Conservation (phyloP, 1,284 basidiomycete species). For the Apiotrichum akiyoshidainum region DNA sequence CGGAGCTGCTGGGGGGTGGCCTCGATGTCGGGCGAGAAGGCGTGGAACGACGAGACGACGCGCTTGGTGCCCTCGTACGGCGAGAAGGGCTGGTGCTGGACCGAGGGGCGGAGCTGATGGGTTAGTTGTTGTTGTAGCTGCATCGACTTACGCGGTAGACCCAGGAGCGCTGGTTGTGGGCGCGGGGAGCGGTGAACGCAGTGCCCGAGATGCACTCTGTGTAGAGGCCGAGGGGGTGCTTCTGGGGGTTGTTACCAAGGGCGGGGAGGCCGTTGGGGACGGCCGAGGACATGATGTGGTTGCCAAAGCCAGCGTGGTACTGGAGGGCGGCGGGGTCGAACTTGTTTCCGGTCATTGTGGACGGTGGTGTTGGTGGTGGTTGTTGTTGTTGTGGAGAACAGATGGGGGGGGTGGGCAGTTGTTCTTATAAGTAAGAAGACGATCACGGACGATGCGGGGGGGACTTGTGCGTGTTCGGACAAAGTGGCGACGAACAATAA, state of each 20-base stretch:
- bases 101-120: slow-evolving; percentile 57
- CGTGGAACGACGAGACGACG: slow-evolving; percentile 11
- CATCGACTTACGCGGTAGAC: slow-evolving; percentile 25
- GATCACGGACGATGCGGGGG: too few species aligned
- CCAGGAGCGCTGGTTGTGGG: slow-evolving; percentile 55
- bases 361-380: not conserved
- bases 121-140: not conserved
- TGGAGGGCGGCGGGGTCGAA: slow-evolving; percentile 8
- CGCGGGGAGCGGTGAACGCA: slow-evolving; percentile 60
- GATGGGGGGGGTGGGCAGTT: too few species aligned
- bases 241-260: slow-evolving; percentile 63
- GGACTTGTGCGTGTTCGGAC: too few species aligned
- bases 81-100: slow-evolving; percentile 54
- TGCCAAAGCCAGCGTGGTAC: slow-evolving; percentile 17
- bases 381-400: too few species aligned
- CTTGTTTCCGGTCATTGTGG: too few species aligned
- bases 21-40: slow-evolving; percentile 8
- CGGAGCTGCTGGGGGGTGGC: slow-evolving; percentile 61
- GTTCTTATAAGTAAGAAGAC: too few species aligned
- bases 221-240: slow-evolving; percentile 62
- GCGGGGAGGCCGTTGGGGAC: slow-evolving; percentile 51
- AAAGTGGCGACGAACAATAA: too few species aligned
- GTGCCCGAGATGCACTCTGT: slow-evolving; percentile 60
- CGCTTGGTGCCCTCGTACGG: slow-evolving; percentile 8
- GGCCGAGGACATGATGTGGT: slow-evolving; percentile 16